These are phyloP conservation scores for Glebionis coronaria DNA, from an alignment of 129 eudicot genomes.

Conservation along the genomic window DNA sequence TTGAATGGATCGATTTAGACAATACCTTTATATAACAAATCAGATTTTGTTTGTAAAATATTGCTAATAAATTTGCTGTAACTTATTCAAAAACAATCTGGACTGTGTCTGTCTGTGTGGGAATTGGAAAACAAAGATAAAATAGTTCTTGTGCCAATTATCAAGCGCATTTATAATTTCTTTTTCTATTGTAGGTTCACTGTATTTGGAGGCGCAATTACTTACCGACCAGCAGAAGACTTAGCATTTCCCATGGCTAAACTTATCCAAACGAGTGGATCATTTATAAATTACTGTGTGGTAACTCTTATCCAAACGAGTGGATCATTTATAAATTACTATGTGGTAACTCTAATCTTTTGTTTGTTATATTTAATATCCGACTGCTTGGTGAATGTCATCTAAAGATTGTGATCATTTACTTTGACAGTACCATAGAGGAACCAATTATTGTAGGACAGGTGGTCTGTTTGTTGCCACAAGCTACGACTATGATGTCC, in stretches of 20 bases:
- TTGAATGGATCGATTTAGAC: no score
- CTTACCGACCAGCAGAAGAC: constrained; percentile 93
- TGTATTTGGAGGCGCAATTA: constrained; percentile 87
- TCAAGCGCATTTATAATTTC: background rate
- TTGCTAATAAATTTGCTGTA: no score
- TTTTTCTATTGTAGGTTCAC: constrained; percentile 51
- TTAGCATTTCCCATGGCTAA: constrained; percentile 84
- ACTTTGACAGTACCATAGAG: constrained; percentile 76
- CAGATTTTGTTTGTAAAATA: no score
- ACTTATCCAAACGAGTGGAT: constrained; percentile 91
- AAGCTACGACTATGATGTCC: no score
- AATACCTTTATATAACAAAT: no score
- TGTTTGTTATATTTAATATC: background rate
- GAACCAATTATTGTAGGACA: constrained; percentile 73
- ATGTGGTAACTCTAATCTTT: constrained; percentile 11
- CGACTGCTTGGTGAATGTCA: background rate
- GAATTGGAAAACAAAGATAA: no score
- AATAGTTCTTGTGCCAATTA: no score
- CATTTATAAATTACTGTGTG: constrained; percentile 88
- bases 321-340: no score
- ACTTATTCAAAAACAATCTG: no score
- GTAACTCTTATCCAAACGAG: no score
- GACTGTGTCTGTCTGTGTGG: no score
- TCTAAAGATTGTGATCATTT: background rate
- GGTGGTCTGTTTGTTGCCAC: no score